Evolutionary conservation across 495 filamentous ascomycete species (phyloP).

Genomic region (Parmelia sp.): DNA sequence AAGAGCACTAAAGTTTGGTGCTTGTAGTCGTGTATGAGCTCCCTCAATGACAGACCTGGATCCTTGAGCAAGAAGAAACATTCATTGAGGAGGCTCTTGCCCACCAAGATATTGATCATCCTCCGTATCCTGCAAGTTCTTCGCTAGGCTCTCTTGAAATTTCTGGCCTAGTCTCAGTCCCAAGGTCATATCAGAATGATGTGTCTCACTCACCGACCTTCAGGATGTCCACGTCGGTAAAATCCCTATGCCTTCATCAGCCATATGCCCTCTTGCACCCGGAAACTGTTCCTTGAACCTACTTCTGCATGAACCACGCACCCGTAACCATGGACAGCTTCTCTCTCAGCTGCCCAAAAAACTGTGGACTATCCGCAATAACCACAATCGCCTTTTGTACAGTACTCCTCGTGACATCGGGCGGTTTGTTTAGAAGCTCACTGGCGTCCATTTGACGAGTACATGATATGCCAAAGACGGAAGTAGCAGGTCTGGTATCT

Average conservation of each 20-base stretch:
- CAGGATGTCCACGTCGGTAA: slow-evolving; percentile 66
- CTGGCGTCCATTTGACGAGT: slow-evolving; percentile 83
- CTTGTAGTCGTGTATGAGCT: slow-evolving; percentile 88
- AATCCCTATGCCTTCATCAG: slow-evolving; percentile 46
- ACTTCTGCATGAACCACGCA: slow-evolving; percentile 96
- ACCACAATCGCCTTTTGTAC: slow-evolving; percentile 99
- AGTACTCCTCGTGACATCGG: slow-evolving; percentile 89
- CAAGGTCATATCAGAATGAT: not conserved
- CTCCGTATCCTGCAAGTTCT: slow-evolving; percentile 59
- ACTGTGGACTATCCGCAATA: slow-evolving; percentile 80
- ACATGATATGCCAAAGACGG: slow-evolving; percentile 93
- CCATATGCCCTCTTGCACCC: not conserved
- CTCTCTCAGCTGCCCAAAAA: slow-evolving; percentile 73
- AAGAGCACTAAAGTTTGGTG: slow-evolving; percentile 90
- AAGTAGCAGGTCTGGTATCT: slow-evolving; percentile 56
- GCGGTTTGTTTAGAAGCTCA: slow-evolving; percentile 64
- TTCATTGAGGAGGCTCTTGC: slow-evolving; percentile 13
- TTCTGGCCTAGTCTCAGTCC: slow-evolving; percentile 41
- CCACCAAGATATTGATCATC: slow-evolving; percentile 79
- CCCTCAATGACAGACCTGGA: slow-evolving; percentile 72
- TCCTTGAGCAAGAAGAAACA: slow-evolving; percentile 23
- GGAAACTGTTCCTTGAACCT: slow-evolving; percentile 51
- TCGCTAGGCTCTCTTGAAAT: slow-evolving; percentile 83
- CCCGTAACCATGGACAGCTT: slow-evolving; percentile 80
- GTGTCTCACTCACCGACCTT: slow-evolving; percentile 43